Evolutionary conservation across 768 basidiomycete genomes (phyloP), one percentile per base, ranked within the genome.

Genomic region (Russula foetens): DNA sequence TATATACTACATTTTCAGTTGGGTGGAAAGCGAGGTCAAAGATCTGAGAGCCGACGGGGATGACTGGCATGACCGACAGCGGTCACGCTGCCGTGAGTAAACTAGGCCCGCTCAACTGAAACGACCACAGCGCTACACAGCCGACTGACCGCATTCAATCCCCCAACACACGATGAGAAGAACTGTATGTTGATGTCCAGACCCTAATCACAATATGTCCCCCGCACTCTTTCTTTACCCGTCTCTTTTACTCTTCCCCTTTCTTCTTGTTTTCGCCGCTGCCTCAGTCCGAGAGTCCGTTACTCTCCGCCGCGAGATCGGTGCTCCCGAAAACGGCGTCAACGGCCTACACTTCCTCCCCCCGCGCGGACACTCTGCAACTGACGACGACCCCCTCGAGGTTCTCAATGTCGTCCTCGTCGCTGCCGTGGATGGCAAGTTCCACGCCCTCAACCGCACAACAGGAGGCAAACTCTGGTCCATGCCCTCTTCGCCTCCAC

Each of bases 1-100:
- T 77, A 71, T 88, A 94, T 4, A 94, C 82, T n/a, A 84, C 77
- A 1, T 84, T 74, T 50, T 80, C 68, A 5, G 76, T 77, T 0
- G 95, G 93, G 67, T 96, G 92, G 68, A 97, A 98, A 2, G 80
- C 82, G 44, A 97, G 75, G 75, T 96, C 95, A 73, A 96, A 97
- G 29, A 94, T 83, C 72, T 96, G 90, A 8, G 84, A 81, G 50
- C 83, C 84, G 47, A 87, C 79, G 23, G 79, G 76, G 52, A 93
- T 85, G 75, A 90, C 77, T 29, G 83, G 78, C 79, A 82, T 81
- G 33, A 7, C 24, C 28, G 12, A 23, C 35, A n/a, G 26, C 14
- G 29, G 14, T 47, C 46, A 26, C n/a, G n/a, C n/a, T n/a, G n/a
- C n/a, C n/a, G n/a, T n/a, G n/a, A n/a, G n/a, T n/a, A n/a, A n/a